Evolutionary conservation across 192 early-diverging fungal species (phyloP).

Genomic region (Umbelopsis sp.): DNA sequence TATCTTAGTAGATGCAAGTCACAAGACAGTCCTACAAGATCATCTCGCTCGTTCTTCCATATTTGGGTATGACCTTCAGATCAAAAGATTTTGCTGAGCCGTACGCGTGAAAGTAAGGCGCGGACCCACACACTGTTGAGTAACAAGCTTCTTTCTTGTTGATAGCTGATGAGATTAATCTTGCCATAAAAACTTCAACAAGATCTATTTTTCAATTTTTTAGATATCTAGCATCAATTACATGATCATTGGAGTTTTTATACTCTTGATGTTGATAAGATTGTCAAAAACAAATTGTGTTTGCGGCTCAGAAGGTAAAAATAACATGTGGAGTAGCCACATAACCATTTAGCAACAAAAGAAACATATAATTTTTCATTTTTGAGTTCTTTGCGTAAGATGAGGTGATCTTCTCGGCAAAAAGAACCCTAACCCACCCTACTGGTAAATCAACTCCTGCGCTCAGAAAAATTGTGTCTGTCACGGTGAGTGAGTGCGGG

Average conservation of each 20-base stretch:
- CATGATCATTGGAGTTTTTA: background rate
- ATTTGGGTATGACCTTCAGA: conserved; percentile 1
- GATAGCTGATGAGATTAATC: background rate
- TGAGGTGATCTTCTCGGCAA: background rate
- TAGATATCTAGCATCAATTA: no score
- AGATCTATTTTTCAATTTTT: no score
- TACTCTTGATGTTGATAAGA: background rate
- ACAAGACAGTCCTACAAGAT: conserved; percentile 17
- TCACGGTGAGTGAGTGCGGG: no score
- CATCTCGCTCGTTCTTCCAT: conserved; percentile 16
- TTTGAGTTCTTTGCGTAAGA: background rate
- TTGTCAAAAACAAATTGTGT: background rate
- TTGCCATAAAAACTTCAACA: background rate
- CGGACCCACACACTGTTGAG: background rate
- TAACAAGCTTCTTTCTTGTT: background rate
- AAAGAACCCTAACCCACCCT: background rate
- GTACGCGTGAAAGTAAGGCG: background rate
- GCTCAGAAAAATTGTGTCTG: no score
- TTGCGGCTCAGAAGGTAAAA: background rate
- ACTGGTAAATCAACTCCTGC: no score
- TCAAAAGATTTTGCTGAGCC: background rate
- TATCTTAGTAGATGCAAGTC: conserved; percentile 18
- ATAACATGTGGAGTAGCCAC: no score
- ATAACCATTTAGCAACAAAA: no score
- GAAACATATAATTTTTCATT: no score